phyloP scores from a whole-genome alignment of 2,329 filamentous ascomycete species.

The Ascochyta viciae-villosae region DNA sequence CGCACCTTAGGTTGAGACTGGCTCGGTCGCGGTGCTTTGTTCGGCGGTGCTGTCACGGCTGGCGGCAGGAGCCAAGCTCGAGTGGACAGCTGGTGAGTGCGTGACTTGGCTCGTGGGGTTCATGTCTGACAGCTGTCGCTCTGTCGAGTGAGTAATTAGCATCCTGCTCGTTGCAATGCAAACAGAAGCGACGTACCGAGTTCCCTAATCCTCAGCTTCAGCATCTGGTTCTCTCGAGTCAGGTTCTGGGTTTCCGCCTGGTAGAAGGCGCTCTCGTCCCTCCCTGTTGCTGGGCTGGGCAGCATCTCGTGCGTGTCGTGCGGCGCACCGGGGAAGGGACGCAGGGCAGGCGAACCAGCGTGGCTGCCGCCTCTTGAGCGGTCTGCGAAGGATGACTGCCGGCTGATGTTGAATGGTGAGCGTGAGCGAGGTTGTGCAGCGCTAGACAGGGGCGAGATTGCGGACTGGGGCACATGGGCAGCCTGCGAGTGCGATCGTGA shows the following conservation, averaged over 20 bases:
- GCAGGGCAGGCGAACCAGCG: constrained; percentile 55
- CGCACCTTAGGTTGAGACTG: constrained; percentile 3
- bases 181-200: constrained; percentile 60
- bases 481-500: constrained; percentile 36
- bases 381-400: constrained; percentile 53
- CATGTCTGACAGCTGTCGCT: constrained; percentile 44
- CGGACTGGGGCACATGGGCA: constrained; percentile 37
- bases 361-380: constrained; percentile 50
- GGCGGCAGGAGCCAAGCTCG: constrained; percentile 28
- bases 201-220: constrained; percentile 75
- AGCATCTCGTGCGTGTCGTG: constrained; percentile 63
- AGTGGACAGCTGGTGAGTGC: constrained; percentile 40
- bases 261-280: constrained; percentile 80
- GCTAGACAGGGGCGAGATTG: constrained; percentile 47
- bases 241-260: constrained; percentile 83
- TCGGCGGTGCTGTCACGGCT: constrained; percentile 22
- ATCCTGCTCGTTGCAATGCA: background rate
- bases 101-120: constrained; percentile 42
- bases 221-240: constrained; percentile 82
- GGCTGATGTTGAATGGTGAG: constrained; percentile 51
- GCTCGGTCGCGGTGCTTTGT: background rate
- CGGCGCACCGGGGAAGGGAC: constrained; percentile 57
- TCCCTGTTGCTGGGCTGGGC: constrained; percentile 55
- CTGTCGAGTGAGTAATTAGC: constrained; percentile 18
- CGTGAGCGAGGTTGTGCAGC: constrained; percentile 36